Percentiles rank a stretch among this genome's conserved stretches.
phyloP scores from a whole-genome alignment of 2,329 filamentous ascomycete genomes.

The Ceratocystis variospora region DNA sequence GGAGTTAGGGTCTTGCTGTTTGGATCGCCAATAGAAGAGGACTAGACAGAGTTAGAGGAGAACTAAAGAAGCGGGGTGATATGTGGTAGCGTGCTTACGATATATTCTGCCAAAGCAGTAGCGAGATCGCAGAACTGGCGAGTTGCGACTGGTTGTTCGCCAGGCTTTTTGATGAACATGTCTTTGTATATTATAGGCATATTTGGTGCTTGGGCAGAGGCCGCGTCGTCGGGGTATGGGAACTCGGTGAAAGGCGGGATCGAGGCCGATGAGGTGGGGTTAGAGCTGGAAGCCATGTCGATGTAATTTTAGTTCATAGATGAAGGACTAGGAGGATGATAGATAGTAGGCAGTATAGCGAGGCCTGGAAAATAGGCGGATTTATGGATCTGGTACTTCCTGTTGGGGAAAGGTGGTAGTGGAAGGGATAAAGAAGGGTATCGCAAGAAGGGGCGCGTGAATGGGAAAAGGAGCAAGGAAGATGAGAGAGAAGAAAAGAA shows the following conservation, averaged over 20 bases:
- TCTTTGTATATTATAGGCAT: constrained; percentile 14
- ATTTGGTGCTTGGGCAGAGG: neutral
- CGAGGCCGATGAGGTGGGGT: neutral
- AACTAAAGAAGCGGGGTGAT: neutral
- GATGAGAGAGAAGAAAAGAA: neutral
- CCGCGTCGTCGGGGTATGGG: neutral
- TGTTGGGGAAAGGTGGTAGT: neutral
- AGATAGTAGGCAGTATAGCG: neutral
- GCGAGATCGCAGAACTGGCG: constrained; percentile 16
- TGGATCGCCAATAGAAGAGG: constrained; percentile 44
- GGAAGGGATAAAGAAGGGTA: neutral
- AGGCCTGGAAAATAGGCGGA: neutral
- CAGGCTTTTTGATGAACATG: constrained; percentile 15
- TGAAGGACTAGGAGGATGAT: neutral
- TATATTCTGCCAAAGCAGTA: constrained; percentile 15
- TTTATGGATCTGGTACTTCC: neutral
- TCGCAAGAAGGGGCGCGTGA: neutral
- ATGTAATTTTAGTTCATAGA: neutral
- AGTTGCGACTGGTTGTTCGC: constrained; percentile 11
- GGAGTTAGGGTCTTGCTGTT: constrained; percentile 44
- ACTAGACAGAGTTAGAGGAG: constrained; percentile 29
- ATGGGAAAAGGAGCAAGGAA: neutral
- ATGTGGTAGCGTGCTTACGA: constrained; percentile 7
- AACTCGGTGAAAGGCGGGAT: neutral
- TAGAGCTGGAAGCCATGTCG: neutral